A percentile compares a stretch with the other conserved stretches of the same genome.
Evolutionary conservation across 2,329 filamentous ascomycete genomes (phyloP).

Genomic region (Endothia cerciana): DNA sequence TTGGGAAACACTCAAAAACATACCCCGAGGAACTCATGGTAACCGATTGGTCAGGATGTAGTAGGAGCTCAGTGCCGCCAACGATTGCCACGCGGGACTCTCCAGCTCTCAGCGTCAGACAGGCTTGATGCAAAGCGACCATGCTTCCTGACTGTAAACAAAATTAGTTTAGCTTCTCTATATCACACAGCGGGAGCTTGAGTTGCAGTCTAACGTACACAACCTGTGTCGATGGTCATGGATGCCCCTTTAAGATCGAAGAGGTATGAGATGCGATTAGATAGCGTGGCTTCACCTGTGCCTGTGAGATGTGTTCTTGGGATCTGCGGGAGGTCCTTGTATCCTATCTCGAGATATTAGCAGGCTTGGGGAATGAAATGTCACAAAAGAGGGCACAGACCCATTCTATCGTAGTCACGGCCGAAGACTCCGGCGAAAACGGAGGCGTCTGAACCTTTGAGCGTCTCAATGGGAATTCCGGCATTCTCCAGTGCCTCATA

Average conservation of each 20-base stretch:
- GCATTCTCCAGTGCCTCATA: conserved; percentile 42
- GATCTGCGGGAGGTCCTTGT: conserved; percentile 31
- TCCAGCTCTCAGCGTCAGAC: conserved; percentile 36
- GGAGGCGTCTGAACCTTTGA: conserved; percentile 38
- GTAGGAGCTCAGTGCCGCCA: conserved; percentile 34
- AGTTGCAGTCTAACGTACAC: conserved; percentile 26
- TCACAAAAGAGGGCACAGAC: neutral
- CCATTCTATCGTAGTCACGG: conserved; percentile 32
- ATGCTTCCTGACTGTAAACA: conserved; percentile 35
- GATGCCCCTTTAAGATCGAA: conserved; percentile 38
- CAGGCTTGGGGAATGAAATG: too few species aligned
- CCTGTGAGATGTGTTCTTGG: conserved; percentile 31
- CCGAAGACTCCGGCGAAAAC: conserved; percentile 37
- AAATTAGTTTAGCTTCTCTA: neutral
- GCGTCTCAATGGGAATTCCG: conserved; percentile 36
- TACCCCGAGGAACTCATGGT: conserved; percentile 28
- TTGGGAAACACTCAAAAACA: neutral
- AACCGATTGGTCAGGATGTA: conserved; percentile 34
- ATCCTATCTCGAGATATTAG: conserved; percentile 10
- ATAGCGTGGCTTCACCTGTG: conserved; percentile 29
- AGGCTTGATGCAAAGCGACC: conserved; percentile 38
- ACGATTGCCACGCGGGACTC: conserved; percentile 37
- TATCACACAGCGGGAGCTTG: neutral
- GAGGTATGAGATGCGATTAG: conserved; percentile 36
- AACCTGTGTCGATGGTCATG: conserved; percentile 40